Evolutionary conservation across 129 eudicot genomes (phyloP).

Genomic region (Artemisia argyi): DNA sequence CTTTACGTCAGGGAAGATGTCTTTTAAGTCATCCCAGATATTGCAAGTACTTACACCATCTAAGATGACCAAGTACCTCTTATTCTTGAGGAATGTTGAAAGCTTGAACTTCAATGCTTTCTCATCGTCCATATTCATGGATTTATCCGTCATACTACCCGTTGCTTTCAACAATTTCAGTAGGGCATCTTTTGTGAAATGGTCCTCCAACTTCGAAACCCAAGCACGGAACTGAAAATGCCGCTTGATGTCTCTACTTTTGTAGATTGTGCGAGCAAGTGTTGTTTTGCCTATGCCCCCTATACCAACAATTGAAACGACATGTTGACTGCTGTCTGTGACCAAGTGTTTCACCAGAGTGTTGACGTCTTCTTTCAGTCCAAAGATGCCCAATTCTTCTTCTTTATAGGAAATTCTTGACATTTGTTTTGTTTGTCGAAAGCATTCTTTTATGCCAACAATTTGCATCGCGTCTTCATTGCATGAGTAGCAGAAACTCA

Average conservation of each 20-base stretch:
- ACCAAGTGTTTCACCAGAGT: constrained; percentile 24
- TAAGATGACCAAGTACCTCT: constrained; percentile 31
- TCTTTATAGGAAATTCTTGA: constrained; percentile 35
- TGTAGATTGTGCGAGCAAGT: constrained; percentile 42
- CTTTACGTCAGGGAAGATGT: constrained; percentile 23
- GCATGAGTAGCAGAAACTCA: constrained; percentile 25
- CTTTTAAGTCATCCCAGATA: constrained; percentile 19
- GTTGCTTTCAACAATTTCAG: constrained; percentile 32
- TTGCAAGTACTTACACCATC: constrained; percentile 16
- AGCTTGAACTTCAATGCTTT: constrained; percentile 24
- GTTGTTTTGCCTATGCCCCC: constrained; percentile 52
- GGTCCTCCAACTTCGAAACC: constrained; percentile 34
- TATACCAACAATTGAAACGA: constrained; percentile 35
- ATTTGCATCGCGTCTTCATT: constrained; percentile 32
- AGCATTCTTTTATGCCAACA: constrained; percentile 23
- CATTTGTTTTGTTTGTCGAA: constrained; percentile 13
- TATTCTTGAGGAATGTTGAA: constrained; percentile 14
- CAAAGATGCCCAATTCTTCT: constrained; percentile 38
- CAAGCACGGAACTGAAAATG: constrained; percentile 38
- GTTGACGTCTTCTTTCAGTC: constrained; percentile 22
- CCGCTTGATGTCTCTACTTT: constrained; percentile 28
- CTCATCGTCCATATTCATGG: constrained; percentile 15
- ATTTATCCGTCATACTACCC: constrained; percentile 17
- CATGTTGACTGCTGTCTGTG: constrained; percentile 5
- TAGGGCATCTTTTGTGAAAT: constrained; percentile 18